phyloP scores from a whole-genome alignment of 495 filamentous ascomycete genomes.

The Sphaerosporella brunnea region DNA sequence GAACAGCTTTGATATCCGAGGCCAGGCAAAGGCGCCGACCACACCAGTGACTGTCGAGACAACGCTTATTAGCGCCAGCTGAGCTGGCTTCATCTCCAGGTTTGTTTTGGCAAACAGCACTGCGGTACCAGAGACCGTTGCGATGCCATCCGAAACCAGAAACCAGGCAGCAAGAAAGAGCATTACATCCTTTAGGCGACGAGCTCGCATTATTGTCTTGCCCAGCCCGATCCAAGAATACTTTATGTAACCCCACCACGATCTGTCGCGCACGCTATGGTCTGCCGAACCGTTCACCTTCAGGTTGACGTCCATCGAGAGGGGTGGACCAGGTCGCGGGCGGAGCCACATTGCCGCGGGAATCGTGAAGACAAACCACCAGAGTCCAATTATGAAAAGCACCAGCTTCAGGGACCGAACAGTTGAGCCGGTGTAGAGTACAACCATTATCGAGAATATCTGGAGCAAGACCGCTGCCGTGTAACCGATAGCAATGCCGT shows the following conservation, averaged over 20 bases:
- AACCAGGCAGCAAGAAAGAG: conserved; percentile 90
- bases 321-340: conserved; percentile 69
- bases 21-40: conserved; percentile 78
- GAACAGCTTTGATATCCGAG: conserved; percentile 41
- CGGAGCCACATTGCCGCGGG: conserved; percentile 83
- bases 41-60: conserved; percentile 71
- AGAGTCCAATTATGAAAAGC: conserved; percentile 71
- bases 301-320: conserved; percentile 29
- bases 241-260: conserved; percentile 41
- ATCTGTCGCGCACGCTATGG: conserved; percentile 4
- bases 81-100: conserved; percentile 71
- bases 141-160: conserved; percentile 79
- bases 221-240: conserved; percentile 77
- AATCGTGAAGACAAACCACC: conserved; percentile 88
- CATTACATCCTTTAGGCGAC: conserved; percentile 64
- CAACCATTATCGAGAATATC: conserved; percentile 52
- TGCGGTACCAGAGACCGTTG: conserved; percentile 85
- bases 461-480: conserved; percentile 66
- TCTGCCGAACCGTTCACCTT: background rate
- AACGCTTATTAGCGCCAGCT: conserved; percentile 83
- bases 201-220: conserved; percentile 58
- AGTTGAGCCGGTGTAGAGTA: conserved; percentile 50
- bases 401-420: conserved; percentile 65
- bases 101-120: conserved; percentile 90
- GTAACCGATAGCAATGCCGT: conserved; percentile 83